Evolutionary conservation across 2,329 filamentous ascomycete genomes (phyloP).

Genomic region (Laburnicola sp.): DNA sequence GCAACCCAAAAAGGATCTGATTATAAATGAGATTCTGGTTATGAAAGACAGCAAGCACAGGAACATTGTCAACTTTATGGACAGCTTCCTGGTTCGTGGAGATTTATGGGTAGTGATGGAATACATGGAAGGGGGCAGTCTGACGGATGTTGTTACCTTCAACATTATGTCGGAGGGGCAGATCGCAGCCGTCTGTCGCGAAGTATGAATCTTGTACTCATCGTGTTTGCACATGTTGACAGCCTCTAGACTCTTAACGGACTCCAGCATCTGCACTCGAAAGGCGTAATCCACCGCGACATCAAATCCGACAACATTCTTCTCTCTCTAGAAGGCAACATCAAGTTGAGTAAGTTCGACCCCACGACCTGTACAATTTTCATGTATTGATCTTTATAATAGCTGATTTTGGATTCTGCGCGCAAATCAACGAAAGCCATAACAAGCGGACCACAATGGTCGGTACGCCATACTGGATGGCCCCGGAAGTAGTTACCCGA

Average conservation of each 20-base stretch:
- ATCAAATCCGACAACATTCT: slow-evolving; percentile 99
- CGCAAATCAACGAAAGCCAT: slow-evolving; percentile 95
- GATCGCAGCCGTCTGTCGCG: slow-evolving; percentile 92
- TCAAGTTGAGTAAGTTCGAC: slow-evolving; percentile 81
- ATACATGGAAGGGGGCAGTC: slow-evolving; percentile 97
- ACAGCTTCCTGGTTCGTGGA: slow-evolving; percentile 86
- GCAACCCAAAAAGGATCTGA: slow-evolving; percentile 97
- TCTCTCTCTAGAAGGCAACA: slow-evolving; percentile 88
- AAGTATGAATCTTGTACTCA: slow-evolving; percentile 54
- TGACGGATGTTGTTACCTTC: slow-evolving; percentile 98
- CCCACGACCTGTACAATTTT: neutral
- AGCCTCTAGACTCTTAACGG: slow-evolving; percentile 73
- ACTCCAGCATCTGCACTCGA: slow-evolving; percentile 92
- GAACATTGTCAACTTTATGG: slow-evolving; percentile 99
- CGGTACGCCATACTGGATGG: slow-evolving; percentile 99
- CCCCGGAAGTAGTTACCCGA: slow-evolving; percentile 92
- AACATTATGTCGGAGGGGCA: slow-evolving; percentile 99
- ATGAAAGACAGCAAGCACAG: slow-evolving; percentile 99
- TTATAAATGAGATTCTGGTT: slow-evolving; percentile 98
- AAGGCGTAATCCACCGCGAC: slow-evolving; percentile 96
- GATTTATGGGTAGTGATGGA: slow-evolving; percentile 99
- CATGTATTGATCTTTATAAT: slow-evolving; percentile 18
- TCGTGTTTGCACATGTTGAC: slow-evolving; percentile 1
- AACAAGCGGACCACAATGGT: slow-evolving; percentile 99
- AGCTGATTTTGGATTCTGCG: slow-evolving; percentile 99